phyloP scores from a whole-genome alignment of 1,284 basidiomycete species.

The Cryptococcus sp. region DNA sequence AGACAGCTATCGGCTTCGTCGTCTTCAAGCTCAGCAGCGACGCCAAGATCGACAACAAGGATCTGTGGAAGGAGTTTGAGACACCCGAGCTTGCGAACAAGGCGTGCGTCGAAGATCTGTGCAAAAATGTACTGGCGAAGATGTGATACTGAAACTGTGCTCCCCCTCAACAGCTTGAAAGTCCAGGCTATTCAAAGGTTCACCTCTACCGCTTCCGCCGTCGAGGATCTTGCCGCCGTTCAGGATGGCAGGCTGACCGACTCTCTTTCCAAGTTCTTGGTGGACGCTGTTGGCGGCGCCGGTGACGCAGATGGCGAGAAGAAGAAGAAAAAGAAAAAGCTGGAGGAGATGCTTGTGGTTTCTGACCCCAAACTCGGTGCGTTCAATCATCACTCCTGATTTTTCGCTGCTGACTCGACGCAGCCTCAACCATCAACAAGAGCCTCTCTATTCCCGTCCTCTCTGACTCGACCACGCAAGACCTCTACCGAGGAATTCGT shows the following conservation, averaged over 20 bases:
- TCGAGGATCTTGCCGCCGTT: conserved; percentile 94
- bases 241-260: conserved; percentile 93
- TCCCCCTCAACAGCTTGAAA: conserved; percentile 66
- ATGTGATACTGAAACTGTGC: not conserved
- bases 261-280: conserved; percentile 89
- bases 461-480: conserved; percentile 66
- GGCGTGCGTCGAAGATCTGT: conserved; percentile 63
- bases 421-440: conserved; percentile 85
- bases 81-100: conserved; percentile 87
- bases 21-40: conserved; percentile 94
- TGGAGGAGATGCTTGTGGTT: conserved; percentile 80
- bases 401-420: not conserved
- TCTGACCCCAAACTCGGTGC: conserved; percentile 87
- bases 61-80: conserved; percentile 91
- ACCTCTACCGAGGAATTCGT: conserved; percentile 95
- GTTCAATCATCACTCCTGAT: conserved; percentile 38
- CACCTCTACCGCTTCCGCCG: conserved; percentile 93
- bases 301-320: conserved; percentile 42
- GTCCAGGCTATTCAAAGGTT: conserved; percentile 95
- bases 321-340: conserved; percentile 69
- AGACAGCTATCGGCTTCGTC: conserved; percentile 71
- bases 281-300: conserved; percentile 71
- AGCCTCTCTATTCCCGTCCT: conserved; percentile 89
- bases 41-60: conserved; percentile 80
- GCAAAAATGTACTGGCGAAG: not conserved